Evolutionary conservation across 306 rosid genomes (phyloP), one percentile per base, ranked within the genome.

Genomic region (Adenanthera pavonina): DNA sequence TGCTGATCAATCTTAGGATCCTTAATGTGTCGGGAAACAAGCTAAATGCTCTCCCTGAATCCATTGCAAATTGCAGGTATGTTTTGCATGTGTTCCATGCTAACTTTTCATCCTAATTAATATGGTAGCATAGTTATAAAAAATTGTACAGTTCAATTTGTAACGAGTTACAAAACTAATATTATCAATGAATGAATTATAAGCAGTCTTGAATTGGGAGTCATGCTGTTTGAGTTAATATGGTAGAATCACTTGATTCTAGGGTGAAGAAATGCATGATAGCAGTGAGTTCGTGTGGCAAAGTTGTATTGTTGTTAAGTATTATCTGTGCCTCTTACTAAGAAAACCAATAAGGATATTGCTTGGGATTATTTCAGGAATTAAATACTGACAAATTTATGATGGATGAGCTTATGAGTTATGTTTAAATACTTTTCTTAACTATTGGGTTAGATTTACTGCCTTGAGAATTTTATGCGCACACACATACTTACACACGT

Each of bases 21-120:
- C 87, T 89, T 68, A 89, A 84, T 30, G 80, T 86, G 72, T 84
- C 90, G 0, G 85, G 85, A 70, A 89, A 86, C 80, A 86, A 84
- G 78, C 74, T 89, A 34, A 79, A 76, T 34, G 65, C 85, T 35
- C 89, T 89, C 69, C 92, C 89, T 25, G 88, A 82, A 74, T 51
- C 92, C 69, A 69, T 86, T 73, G 77, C 92, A 69, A 82, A 83
- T 71, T 86, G 89, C 88, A 89, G 88, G 92, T 89, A 7, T 79
- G 73, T 44, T 76, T 36, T 56, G 64, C 70, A 2, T 60, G 17
- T 61, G 10, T 65, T 16, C 8, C 25, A 25, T 35, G 16, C 5
- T 6, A 69, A 14, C 41, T 70, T 72, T 69, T 6, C 14, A 10
- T 20, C 51, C 51, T 19, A 56, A 16, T 20, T 16, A 19, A 30